A percentile compares a stretch with the other conserved stretches of the same genome.
These are phyloP conservation scores for Solanum hybrid DNA, from an alignment of 305 asterid species.

Conservation along the genomic window DNA sequence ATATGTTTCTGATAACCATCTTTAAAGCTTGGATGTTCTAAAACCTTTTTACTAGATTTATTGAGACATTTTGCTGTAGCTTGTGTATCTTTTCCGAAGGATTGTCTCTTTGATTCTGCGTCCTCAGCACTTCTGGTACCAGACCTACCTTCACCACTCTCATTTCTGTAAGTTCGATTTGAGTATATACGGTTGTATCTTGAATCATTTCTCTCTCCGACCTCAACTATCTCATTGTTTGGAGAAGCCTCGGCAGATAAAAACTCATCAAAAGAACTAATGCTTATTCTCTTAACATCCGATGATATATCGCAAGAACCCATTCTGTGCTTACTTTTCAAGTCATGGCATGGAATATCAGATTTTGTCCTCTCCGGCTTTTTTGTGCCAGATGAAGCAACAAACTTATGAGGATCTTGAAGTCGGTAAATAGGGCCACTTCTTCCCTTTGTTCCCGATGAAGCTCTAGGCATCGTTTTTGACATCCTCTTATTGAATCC, in stretches of 20 bases:
- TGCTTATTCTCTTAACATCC: constrained; percentile 24
- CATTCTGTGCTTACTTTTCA: constrained; percentile 11
- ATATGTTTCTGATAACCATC: constrained; percentile 3
- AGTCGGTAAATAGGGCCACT: constrained; percentile 21
- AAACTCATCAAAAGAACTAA: constrained; percentile 18
- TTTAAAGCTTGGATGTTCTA: constrained; percentile 7
- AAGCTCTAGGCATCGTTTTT: constrained; percentile 35
- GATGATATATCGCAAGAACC: constrained; percentile 16
- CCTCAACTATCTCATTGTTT: constrained; percentile 45
- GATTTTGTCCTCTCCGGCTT: constrained; percentile 48
- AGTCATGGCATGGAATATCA: constrained; percentile 33
- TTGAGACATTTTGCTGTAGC: constrained; percentile 13
- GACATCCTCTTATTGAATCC: constrained; percentile 53
- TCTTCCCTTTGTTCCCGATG: constrained; percentile 31
- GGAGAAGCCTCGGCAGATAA: constrained; percentile 13
- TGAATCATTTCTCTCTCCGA: constrained; percentile 12
- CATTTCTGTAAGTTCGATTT: constrained; percentile 27
- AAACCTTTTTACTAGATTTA: constrained; percentile 17
- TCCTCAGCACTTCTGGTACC: constrained; percentile 9
- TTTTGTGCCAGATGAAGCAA: constrained; percentile 24
- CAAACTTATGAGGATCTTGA: constrained; percentile 17
- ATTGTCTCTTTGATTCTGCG: background rate
- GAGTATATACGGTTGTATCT: constrained; percentile 25
- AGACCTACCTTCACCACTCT: constrained; percentile 14
- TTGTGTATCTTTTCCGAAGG: constrained; percentile 5